Conservation (phyloP, 305 asterid species). For the Ilex paraguariensis region DNA sequence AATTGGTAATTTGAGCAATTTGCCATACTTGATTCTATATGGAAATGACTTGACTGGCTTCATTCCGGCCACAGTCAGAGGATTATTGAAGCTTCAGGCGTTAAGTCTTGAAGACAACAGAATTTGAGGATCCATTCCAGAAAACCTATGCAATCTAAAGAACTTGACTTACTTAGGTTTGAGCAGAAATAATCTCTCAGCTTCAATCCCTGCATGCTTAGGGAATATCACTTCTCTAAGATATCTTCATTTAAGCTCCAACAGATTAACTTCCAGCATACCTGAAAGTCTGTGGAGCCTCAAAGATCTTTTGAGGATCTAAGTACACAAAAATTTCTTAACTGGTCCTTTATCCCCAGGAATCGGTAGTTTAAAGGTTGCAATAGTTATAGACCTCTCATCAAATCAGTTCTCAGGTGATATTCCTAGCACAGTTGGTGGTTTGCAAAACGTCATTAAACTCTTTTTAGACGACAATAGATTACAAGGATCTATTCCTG, state of each 20-base stretch:
- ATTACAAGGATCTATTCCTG: neutral
- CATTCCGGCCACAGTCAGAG: neutral
- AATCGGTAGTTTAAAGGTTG: neutral
- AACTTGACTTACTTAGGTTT: constrained; percentile 9
- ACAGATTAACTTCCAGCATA: neutral
- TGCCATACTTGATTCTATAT: constrained; percentile 5
- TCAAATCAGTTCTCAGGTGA: neutral
- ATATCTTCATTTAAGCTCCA: neutral
- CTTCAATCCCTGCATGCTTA: neutral
- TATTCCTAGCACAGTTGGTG: too few relatives aligned
- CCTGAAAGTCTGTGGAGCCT: neutral
- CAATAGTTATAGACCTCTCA: neutral
- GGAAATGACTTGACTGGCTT: constrained; percentile 2
- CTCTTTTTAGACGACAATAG: neutral
- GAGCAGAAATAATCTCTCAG: constrained; percentile 11
- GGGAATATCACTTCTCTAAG: constrained; percentile 3
- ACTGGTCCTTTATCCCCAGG: neutral
- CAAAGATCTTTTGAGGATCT: neutral
- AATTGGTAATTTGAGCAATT: constrained; percentile 10
- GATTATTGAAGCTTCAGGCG: neutral
- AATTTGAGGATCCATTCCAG: constrained; percentile 12
- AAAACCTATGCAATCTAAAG: constrained; percentile 14
- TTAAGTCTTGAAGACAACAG: neutral
- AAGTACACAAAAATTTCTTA: neutral
- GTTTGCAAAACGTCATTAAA: neutral